These are phyloP conservation scores for Penicillium argentinense DNA, from an alignment of 495 filamentous ascomycete genomes.

Conservation along the genomic window DNA sequence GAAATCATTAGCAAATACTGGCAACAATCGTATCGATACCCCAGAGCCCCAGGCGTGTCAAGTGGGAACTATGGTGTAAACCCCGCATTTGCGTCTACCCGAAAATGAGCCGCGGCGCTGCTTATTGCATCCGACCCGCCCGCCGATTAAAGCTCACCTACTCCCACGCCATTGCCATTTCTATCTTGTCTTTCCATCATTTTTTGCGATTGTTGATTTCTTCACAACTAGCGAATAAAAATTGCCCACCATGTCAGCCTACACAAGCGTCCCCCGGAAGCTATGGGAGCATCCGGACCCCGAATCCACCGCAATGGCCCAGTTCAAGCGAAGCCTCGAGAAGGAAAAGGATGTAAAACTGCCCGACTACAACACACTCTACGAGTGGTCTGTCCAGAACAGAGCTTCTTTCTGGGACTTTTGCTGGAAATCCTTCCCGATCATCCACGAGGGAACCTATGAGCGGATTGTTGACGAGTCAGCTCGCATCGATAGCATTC, in stretches of 20 bases:
- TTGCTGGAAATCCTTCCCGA: conserved; percentile 19
- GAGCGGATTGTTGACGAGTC: conserved; percentile 9
- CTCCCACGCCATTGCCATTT: no score
- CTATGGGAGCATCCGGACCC: conserved; percentile 9
- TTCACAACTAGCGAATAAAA: not conserved
- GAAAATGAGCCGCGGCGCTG: not conserved
- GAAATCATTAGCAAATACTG: no score
- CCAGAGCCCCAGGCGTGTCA: no score
- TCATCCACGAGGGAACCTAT: conserved; percentile 15
- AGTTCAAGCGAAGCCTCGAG: conserved; percentile 5
- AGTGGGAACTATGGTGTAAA: no score
- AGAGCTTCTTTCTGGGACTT: conserved; percentile 14
- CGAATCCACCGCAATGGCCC: conserved; percentile 2
- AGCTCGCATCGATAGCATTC: conserved; percentile 17
- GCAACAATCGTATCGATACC: no score
- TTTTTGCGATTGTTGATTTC: not conserved
- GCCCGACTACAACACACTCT: conserved; percentile 6
- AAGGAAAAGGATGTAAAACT: not conserved
- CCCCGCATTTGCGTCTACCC: not conserved
- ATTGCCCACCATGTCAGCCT: conserved; percentile 4
- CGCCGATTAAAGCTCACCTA: not conserved
- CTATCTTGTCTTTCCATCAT: no score
- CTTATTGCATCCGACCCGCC: not conserved
- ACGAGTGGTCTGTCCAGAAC: conserved; percentile 13
- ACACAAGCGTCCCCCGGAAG: conserved; percentile 5